Conservation (phyloP, 2,329 filamentous ascomycete genomes). For the Nemania sp. region DNA sequence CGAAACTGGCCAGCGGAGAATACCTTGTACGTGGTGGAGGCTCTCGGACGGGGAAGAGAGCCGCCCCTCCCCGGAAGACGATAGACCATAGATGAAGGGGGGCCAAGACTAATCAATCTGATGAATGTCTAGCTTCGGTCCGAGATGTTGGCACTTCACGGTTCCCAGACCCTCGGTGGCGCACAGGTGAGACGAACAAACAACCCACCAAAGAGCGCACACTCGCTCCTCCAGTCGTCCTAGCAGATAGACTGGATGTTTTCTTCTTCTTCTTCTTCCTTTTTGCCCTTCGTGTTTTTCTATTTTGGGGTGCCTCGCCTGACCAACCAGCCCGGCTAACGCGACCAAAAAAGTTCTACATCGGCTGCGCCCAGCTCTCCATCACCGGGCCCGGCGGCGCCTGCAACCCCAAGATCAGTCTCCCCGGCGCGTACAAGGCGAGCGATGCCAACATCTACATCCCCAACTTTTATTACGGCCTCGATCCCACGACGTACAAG, state of each 20-base stretch:
- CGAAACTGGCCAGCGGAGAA: slow-evolving; percentile 38
- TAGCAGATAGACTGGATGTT: no score
- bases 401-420: slow-evolving; percentile 40
- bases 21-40: slow-evolving; percentile 35
- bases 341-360: slow-evolving; percentile 36
- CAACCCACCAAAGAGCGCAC: no score
- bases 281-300: no score
- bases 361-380: slow-evolving; percentile 42
- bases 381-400: slow-evolving; percentile 39
- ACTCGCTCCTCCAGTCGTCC: no score
- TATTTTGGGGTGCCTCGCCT: not conserved
- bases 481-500: slow-evolving; percentile 40
- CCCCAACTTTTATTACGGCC: slow-evolving; percentile 41
- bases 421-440: slow-evolving; percentile 40
- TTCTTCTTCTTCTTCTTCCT: no score
- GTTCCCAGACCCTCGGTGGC: slow-evolving; percentile 35
- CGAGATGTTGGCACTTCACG: slow-evolving; percentile 44
- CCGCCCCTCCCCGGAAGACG: no score
- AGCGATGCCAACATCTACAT: slow-evolving; percentile 39
- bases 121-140: slow-evolving; percentile 37
- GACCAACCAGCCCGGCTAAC: not conserved
- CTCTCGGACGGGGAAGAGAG: no score
- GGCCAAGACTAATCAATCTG: no score
- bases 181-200: slow-evolving; percentile 27
- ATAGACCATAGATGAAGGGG: no score